phyloP scores from a whole-genome alignment of 2,329 filamentous ascomycete species.

The Ophiostoma angusticollis region DNA sequence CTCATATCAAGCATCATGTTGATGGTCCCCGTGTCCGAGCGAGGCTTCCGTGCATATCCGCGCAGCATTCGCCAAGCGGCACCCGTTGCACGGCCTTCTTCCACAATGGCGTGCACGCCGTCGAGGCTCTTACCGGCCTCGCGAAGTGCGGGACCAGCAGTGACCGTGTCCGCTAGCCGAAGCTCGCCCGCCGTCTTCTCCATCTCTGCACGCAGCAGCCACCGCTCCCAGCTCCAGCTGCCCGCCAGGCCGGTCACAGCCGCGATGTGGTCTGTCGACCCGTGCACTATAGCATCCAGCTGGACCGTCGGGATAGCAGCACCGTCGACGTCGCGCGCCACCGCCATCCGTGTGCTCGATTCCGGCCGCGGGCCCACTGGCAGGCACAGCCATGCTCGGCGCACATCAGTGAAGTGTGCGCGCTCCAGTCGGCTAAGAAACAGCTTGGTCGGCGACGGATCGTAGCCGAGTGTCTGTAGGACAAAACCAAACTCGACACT shows the following conservation, averaged over 20 bases:
- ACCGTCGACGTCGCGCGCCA: conserved; percentile 20
- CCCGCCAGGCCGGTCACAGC: conserved; percentile 71
- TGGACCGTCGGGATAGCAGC: conserved; percentile 33
- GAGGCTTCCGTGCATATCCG: conserved; percentile 52
- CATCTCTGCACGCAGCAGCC: conserved; percentile 77
- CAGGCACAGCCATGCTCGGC: conserved; percentile 78
- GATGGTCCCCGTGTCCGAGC: conserved; percentile 24
- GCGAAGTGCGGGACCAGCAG: conserved; percentile 35
- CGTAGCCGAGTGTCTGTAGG: conserved; percentile 80
- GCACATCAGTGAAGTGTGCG: conserved; percentile 66
- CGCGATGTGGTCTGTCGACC: conserved; percentile 59
- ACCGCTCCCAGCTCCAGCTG: conserved; percentile 90
- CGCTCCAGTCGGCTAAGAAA: conserved; percentile 64
- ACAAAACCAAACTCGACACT: conserved; percentile 87
- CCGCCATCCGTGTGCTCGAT: conserved; percentile 26
- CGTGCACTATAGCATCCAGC: conserved; percentile 50
- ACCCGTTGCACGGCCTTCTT: conserved; percentile 48
- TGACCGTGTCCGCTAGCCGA: conserved; percentile 39
- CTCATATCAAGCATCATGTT: conserved; percentile 20
- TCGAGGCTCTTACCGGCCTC: conserved; percentile 48
- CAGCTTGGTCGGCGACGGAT: conserved; percentile 67
- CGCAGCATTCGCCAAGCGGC: conserved; percentile 49
- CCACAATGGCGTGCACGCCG: conserved; percentile 46
- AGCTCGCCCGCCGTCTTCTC: conserved; percentile 63
- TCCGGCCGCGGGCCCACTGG: conserved; percentile 54